These are phyloP conservation scores for Phialophora chinensis DNA, from an alignment of 2,329 filamentous ascomycete genomes.

Conservation along the genomic window DNA sequence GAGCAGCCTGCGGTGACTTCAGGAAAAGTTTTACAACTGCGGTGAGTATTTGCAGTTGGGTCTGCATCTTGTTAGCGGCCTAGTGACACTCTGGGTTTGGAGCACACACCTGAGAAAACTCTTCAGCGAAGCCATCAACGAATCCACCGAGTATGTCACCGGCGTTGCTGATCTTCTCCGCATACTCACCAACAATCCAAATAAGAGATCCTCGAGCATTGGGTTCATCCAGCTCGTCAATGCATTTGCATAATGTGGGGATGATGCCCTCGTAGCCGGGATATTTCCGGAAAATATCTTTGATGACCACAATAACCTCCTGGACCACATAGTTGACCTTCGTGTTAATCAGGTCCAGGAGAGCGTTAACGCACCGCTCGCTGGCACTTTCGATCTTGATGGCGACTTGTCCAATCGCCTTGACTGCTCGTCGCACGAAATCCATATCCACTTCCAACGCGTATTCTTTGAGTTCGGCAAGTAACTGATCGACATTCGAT, in stretches of 20 bases:
- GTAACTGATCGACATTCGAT: slow-evolving; percentile 90
- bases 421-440: slow-evolving; percentile 91
- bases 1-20: slow-evolving; percentile 92
- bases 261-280: slow-evolving; percentile 98
- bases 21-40: slow-evolving; percentile 97
- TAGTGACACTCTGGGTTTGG: neutral
- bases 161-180: slow-evolving; percentile 99
- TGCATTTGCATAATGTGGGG: slow-evolving; percentile 91
- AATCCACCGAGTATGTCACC: slow-evolving; percentile 90
- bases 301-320: slow-evolving; percentile 98
- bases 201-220: slow-evolving; percentile 89
- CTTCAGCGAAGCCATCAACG: slow-evolving; percentile 92
- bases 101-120: slow-evolving; percentile 81
- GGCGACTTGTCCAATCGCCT: slow-evolving; percentile 94
- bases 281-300: slow-evolving; percentile 97
- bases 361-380: slow-evolving; percentile 92
- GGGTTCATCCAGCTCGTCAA: slow-evolving; percentile 95
- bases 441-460: slow-evolving; percentile 99
- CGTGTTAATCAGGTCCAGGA: slow-evolving; percentile 92
- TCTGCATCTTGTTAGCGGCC: slow-evolving; percentile 59
- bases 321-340: slow-evolving; percentile 99
- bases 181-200: slow-evolving; percentile 99
- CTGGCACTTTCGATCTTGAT: slow-evolving; percentile 97
- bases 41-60: slow-evolving; percentile 96
- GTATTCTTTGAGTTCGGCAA: slow-evolving; percentile 96